A percentile compares a stretch with the other conserved stretches of the same genome.
phyloP scores from a whole-genome alignment of 768 basidiomycete genomes.

The Podaxis mareebaensis region DNA sequence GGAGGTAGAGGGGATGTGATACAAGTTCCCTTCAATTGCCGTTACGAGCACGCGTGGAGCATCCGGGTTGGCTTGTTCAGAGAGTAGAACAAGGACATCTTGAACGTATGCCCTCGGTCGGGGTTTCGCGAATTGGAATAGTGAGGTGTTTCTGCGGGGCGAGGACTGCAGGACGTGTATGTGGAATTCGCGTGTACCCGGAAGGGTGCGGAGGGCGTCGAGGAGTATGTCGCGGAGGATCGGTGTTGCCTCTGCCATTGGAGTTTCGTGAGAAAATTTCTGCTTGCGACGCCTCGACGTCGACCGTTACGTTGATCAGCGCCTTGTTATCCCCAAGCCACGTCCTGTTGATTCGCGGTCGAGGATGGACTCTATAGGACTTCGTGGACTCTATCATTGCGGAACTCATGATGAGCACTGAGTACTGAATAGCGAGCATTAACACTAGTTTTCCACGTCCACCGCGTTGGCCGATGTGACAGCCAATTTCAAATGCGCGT shows the following conservation, averaged over 20 bases:
- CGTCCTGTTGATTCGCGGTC: background rate
- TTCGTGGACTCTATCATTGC: no score
- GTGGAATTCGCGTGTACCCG: conserved; percentile 72
- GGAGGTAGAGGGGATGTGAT: conserved; percentile 68
- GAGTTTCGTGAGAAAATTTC: conserved; percentile 4
- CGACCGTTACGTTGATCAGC: background rate
- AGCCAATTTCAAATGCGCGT: background rate
- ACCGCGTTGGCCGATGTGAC: background rate
- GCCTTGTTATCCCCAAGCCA: background rate
- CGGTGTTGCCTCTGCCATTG: conserved; percentile 13
- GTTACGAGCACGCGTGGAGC: conserved; percentile 64
- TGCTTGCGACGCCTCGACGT: background rate
- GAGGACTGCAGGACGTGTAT: conserved; percentile 73
- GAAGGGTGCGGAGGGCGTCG: conserved; percentile 50
- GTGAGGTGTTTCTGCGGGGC: conserved; percentile 60
- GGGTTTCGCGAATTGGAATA: conserved; percentile 77
- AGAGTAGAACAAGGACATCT: conserved; percentile 75
- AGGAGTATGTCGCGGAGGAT: conserved; percentile 65
- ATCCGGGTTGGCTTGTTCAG: conserved; percentile 46
- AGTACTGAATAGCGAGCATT: no score
- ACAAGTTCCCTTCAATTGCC: conserved; percentile 79
- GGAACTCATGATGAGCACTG: no score
- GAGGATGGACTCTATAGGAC: background rate
- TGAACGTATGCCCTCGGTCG: conserved; percentile 70
- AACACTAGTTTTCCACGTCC: background rate